These are phyloP conservation scores for Clonostachys solani DNA, from an alignment of 2,329 filamentous ascomycete genomes.

Conservation along the genomic window DNA sequence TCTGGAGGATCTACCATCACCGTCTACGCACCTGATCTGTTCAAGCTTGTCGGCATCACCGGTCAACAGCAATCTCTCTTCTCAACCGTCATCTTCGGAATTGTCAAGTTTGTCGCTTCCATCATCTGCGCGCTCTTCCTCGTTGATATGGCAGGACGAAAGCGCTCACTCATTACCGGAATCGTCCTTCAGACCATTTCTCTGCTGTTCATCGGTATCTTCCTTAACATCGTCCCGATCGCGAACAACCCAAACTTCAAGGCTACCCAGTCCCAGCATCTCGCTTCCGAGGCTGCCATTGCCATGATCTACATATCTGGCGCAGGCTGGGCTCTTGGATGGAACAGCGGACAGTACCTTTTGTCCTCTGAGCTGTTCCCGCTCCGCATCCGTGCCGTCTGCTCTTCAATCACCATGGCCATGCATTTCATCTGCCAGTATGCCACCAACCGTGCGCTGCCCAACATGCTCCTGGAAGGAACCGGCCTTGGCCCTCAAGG, in stretches of 20 bases:
- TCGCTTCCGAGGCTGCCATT: constrained; percentile 2
- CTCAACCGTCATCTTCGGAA: constrained; percentile 13
- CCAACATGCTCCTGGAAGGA: constrained; percentile 10
- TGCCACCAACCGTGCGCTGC: constrained; percentile 7
- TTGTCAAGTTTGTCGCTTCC: constrained; percentile 14
- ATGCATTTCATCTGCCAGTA: constrained; percentile 12
- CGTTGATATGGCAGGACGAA: constrained; percentile 19
- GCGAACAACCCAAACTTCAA: constrained; percentile 8
- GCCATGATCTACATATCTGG: constrained; percentile 12
- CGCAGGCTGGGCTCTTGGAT: constrained; percentile 11
- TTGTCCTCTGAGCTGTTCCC: constrained; percentile 14
- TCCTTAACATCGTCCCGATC: constrained; percentile 9
- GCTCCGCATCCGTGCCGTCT: constrained; percentile 10
- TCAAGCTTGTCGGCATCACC: constrained; percentile 10
- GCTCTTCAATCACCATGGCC: constrained; percentile 9
- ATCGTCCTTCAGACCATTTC: constrained; percentile 14
- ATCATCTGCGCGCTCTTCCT: constrained; percentile 21
- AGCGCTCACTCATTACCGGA: constrained; percentile 16
- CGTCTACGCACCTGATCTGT: constrained; percentile 12
- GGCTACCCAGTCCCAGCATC: constrained; percentile 1
- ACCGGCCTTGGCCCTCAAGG: constrained; percentile 8
- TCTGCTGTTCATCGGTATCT: constrained; percentile 19
- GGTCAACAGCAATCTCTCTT: constrained; percentile 11
- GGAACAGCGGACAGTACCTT: constrained; percentile 11
- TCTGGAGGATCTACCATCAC: constrained; percentile 11